These are phyloP conservation scores for Ephemerocybe angulata DNA, from an alignment of 768 basidiomycete genomes.

Conservation along the genomic window DNA sequence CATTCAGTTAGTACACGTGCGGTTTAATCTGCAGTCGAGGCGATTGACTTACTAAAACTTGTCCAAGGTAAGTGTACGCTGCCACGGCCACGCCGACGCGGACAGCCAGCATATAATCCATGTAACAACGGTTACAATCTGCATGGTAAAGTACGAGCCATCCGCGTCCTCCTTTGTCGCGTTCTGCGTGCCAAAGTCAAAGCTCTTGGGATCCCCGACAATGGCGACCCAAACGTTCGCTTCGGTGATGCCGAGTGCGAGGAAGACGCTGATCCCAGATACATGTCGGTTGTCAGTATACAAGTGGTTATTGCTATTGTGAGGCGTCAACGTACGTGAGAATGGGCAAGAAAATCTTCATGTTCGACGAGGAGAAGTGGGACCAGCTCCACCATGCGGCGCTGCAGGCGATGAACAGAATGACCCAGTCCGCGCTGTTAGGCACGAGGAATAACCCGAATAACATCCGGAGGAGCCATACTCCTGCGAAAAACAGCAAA, in stretches of 20 bases:
- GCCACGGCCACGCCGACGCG: not conserved
- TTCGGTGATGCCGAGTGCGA: not conserved
- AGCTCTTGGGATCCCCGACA: not conserved
- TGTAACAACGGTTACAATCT: not conserved
- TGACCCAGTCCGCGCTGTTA: not conserved
- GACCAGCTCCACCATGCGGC: not conserved
- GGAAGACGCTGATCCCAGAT: not conserved
- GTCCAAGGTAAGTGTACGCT: not conserved
- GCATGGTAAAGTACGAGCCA: not conserved
- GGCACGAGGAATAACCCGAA: not conserved
- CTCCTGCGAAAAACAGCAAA: not conserved
- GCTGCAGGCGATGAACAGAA: constrained; percentile 1
- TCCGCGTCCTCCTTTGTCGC: not conserved
- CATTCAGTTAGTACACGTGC: not conserved
- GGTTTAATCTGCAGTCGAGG: not conserved
- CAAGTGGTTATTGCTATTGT: not conserved
- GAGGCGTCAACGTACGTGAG: not conserved
- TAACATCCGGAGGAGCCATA: not conserved
- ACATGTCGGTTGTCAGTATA: not conserved
- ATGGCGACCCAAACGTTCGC: not conserved
- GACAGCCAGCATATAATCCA: constrained; percentile 2
- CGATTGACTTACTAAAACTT: not conserved
- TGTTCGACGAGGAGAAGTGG: not conserved
- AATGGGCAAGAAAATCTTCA: constrained; percentile 5
- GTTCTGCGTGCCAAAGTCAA: not conserved